These are phyloP conservation scores for Xylaria sp. DNA, from an alignment of 2,329 filamentous ascomycete species.

Conservation along the genomic window DNA sequence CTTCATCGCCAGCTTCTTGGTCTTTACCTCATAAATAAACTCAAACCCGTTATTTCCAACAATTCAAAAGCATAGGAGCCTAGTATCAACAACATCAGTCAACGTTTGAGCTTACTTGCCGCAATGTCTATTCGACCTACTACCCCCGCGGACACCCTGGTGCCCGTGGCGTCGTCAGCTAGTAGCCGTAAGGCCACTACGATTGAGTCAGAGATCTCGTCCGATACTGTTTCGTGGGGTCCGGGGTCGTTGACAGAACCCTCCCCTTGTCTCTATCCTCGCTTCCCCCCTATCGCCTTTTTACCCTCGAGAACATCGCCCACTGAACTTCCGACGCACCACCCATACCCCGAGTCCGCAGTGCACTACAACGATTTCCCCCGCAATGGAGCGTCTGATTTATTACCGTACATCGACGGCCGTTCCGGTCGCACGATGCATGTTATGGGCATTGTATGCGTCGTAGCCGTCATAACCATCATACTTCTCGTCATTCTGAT, in stretches of 20 bases:
- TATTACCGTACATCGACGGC: background rate
- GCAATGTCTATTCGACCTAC: constrained; percentile 9
- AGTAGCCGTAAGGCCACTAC: constrained; percentile 8
- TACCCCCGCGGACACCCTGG: background rate
- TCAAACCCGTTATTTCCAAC: background rate
- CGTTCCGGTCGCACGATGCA: background rate
- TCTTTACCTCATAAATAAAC: background rate
- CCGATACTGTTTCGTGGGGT: background rate
- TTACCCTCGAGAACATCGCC: background rate
- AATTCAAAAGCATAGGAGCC: background rate
- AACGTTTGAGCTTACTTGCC: background rate
- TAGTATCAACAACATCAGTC: background rate
- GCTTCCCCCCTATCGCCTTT: constrained; percentile 3
- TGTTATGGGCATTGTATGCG: constrained; percentile 22
- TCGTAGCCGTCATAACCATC: constrained; percentile 3
- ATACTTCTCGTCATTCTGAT: constrained; percentile 27
- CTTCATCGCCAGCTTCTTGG: background rate
- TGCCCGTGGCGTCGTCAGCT: constrained; percentile 8
- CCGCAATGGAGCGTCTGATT: background rate
- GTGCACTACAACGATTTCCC: background rate
- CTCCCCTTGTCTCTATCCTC: background rate
- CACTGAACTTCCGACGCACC: background rate
- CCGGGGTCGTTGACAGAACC: background rate
- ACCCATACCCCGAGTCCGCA: constrained; percentile 2
- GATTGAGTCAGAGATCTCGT: constrained; percentile 3